Evolutionary conservation across 208 protist species (phyloP), one percentile per base, ranked within the genome.

Genomic region (Phytomonas francai): DNA sequence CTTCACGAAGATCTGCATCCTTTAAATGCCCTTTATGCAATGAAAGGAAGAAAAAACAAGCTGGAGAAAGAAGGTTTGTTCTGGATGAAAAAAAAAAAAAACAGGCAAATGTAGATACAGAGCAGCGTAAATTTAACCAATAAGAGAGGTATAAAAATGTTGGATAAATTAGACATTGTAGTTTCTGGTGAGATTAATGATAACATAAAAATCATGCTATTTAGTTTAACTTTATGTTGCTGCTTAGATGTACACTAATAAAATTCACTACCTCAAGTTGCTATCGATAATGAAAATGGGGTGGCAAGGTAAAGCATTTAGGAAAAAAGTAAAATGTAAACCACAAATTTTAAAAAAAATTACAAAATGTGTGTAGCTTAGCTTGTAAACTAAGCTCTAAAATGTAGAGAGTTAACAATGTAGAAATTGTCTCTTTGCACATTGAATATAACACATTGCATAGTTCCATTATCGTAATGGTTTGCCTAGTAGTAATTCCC

Each of bases 1-100:
- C 81, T 98, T 98, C 33, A 98, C 91, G 73, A 98, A 98, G 76
- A 98, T 98, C 78, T 98, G 94, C 95, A 98, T 98, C 59, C 45
- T 76, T 59, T 59, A 33, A 32, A 59, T 59, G 29, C 8, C 28
- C 59, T 62, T 42, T 51, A 22, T 61, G 16, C 8, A 63, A 65
- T 54, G n/a, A 49, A 61, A 62, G 42, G 59, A 28, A 70, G 42
- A 30, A 65, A 73, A 72, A 39, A 54, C 36, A 29, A 32, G 31
- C 22, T 42, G 33, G 34, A 30, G 14, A 36, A 72, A 64, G 25
- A n/a, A 71, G 27, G 30, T 16, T 30, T 56, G 31, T n/a, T n/a
- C 8, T 29, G 30, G n/a, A 32, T 14, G 25, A 2, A 72, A 0
- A 30, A 8, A 63, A 39, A 71, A 65, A 68, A 61, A 39, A 27